These are phyloP conservation scores for Wickerhamiella qilinensis DNA, from an alignment of 805 yeast genomes.

Conservation along the genomic window DNA sequence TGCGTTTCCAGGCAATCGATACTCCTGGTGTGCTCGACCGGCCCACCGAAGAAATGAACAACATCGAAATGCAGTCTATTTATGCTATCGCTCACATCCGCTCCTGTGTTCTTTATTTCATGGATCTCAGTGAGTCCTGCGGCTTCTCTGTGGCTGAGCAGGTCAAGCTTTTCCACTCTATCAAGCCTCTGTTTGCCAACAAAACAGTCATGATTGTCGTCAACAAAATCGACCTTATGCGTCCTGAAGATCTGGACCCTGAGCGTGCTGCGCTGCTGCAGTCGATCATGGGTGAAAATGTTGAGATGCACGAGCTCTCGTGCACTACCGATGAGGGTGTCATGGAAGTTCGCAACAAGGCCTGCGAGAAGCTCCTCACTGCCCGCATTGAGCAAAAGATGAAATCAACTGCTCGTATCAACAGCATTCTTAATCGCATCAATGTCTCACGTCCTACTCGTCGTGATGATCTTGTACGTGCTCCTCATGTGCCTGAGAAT, in stretches of 20 bases:
- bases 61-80: constrained; percentile 98
- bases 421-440: constrained; percentile 81
- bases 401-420: constrained; percentile 80
- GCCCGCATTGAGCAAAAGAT: constrained; percentile 93
- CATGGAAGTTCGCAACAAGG: constrained; percentile 90
- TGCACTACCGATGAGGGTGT: constrained; percentile 90
- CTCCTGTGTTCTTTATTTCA: constrained; percentile 89
- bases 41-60: constrained; percentile 99
- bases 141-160: constrained; percentile 96
- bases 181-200: constrained; percentile 93
- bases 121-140: constrained; percentile 98
- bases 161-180: constrained; percentile 90
- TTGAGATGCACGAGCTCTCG: constrained; percentile 83
- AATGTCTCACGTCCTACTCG: constrained; percentile 84
- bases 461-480: constrained; percentile 67
- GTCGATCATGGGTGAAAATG: constrained; percentile 51
- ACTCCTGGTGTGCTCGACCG: constrained; percentile 98
- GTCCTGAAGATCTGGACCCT: constrained; percentile 64
- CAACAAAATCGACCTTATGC: constrained; percentile 85
- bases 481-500: constrained; percentile 70
- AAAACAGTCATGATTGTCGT: constrained; percentile 90
- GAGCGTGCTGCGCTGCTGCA: constrained; percentile 58
- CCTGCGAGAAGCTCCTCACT: constrained; percentile 91
- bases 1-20: constrained; percentile 97
- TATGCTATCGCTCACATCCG: constrained; percentile 97